Conservation (phyloP, 2,329 filamentous ascomycete genomes). For the Talaromyces sp. region DNA sequence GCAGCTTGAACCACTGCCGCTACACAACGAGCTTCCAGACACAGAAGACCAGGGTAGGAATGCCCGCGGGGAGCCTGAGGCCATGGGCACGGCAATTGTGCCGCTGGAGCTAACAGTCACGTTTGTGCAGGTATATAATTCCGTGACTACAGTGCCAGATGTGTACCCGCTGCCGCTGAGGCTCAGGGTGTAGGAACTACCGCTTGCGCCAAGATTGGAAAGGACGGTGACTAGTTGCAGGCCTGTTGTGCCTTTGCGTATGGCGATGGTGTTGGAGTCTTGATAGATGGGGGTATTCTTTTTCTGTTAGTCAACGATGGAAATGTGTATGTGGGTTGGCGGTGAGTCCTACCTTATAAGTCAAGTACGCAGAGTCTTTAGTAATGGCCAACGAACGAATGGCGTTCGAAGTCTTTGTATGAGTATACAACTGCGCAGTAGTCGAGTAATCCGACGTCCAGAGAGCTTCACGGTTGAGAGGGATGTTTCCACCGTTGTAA, state of each 20-base stretch:
- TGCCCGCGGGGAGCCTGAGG: constrained; percentile 43
- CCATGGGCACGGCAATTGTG: constrained; percentile 44
- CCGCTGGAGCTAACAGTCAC: constrained; percentile 45
- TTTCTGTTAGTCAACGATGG: background rate
- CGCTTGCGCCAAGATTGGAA: constrained; percentile 39
- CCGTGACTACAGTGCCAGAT: constrained; percentile 26
- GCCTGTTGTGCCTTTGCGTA: constrained; percentile 36
- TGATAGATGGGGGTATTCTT: constrained; percentile 44
- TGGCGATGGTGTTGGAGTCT: constrained; percentile 43
- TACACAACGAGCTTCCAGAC: constrained; percentile 7
- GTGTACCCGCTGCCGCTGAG: constrained; percentile 27
- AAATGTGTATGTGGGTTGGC: background rate
- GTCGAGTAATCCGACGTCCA: constrained; percentile 55
- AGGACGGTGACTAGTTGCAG: constrained; percentile 39
- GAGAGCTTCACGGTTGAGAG: constrained; percentile 55
- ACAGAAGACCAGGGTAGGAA: constrained; percentile 13
- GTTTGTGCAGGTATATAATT: constrained; percentile 40
- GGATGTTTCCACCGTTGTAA: constrained; percentile 50
- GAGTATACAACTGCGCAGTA: constrained; percentile 47
- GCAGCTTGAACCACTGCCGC: constrained; percentile 6
- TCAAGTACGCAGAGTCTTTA: constrained; percentile 39
- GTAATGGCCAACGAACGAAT: constrained; percentile 48
- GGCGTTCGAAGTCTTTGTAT: constrained; percentile 49
- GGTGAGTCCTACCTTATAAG: constrained; percentile 30
- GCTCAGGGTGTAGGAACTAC: constrained; percentile 27